Evolutionary conservation across 768 basidiomycete genomes (phyloP).

Genomic region (Psilocybe tampanensis): DNA sequence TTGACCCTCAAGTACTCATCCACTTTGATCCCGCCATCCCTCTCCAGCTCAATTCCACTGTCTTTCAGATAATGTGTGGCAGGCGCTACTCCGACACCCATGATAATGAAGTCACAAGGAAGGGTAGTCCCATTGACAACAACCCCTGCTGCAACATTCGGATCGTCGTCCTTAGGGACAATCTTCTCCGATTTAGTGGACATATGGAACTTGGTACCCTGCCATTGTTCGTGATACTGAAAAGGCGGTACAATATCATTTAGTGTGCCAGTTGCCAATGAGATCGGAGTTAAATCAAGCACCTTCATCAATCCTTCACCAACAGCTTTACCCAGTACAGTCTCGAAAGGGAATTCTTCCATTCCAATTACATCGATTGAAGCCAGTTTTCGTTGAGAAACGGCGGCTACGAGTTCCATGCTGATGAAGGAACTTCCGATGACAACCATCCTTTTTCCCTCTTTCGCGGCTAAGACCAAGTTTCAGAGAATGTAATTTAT

Average conservation of each 20-base stretch:
- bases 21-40: constrained; percentile 76
- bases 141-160: constrained; percentile 63
- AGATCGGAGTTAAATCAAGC: neutral
- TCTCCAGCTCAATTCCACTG: constrained; percentile 71
- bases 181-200: constrained; percentile 68
- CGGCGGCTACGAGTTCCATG: constrained; percentile 87
- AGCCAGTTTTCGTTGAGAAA: constrained; percentile 72
- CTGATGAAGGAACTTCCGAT: constrained; percentile 92
- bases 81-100: constrained; percentile 87
- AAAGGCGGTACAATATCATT: neutral
- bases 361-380: constrained; percentile 85
- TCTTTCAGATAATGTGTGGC: constrained; percentile 79
- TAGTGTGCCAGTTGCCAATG: neutral
- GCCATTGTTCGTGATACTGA: constrained; percentile 71
- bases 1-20: constrained; percentile 72
- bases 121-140: constrained; percentile 64
- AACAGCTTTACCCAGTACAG: constrained; percentile 79
- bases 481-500: neutral
- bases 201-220: constrained; percentile 88
- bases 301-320: constrained; percentile 81
- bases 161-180: constrained; percentile 51
- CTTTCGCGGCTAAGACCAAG: constrained; percentile 51
- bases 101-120: constrained; percentile 75
- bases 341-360: constrained; percentile 80
- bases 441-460: constrained; percentile 77